Evolutionary conservation across 306 rosid species (phyloP), one percentile per base, ranked within the genome.

Genomic region (Senna siamea): DNA sequence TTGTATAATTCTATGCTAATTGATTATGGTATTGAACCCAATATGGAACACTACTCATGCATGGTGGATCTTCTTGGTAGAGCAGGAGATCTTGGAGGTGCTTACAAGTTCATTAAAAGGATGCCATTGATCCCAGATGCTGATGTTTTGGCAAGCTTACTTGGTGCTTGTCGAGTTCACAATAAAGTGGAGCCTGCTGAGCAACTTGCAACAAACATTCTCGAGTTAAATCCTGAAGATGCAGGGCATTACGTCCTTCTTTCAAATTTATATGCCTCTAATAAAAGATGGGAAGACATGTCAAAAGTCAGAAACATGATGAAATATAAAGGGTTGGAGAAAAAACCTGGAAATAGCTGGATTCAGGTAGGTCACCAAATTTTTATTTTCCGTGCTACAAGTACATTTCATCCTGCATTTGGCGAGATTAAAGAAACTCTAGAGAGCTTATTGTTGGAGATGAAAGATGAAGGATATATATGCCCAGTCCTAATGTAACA

Each of bases 11-110:
- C 86, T 12, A 79, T 85, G 80, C 76, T 58, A 34, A 44, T 13
- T 69, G 86, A 85, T 63, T 54, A 82, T 64, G 78, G 76, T 43
- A 81, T 82, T 69, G 51, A 64, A 62, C 89, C 84, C 17, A 75
- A 79, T 51, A 79, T 22, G 80, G 86, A 79, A 51, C 86, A 82
- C 66, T 79, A 69, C 70, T 85, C 78, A 0, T 79, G 89, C 70
- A 82, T 85, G 80, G 89, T 82, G 67, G 82, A 82, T 80, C 86
- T 85, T 66, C 72, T 76, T 50, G 84, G 84, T 62, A 82, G 74
- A 73, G 58, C 84, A 6, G 84, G 84, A 52, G 81, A 81, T 71
- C 32, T 82, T 69, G 78, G 69, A 18, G 89, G 71, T 35, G 84
- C 86, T 37, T 82, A 51, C 56, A 79, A 63, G 44, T 79, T 85